Base-by-base conservation (phyloP, 805 yeast genomes). In the Wickerhamiella alocasiicola region DNA sequence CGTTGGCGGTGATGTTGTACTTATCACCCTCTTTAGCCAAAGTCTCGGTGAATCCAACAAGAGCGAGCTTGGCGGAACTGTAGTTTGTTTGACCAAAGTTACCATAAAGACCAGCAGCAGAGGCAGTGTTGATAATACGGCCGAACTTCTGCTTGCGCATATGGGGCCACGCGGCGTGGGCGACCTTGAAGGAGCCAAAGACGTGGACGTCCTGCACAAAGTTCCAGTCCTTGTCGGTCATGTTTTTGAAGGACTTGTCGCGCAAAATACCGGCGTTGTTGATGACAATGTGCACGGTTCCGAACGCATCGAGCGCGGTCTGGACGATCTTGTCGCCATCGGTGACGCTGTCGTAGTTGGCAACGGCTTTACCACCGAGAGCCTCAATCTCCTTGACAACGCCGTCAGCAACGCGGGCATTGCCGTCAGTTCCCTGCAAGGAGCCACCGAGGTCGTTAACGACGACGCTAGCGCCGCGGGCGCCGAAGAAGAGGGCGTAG, bases 41-140 rank as follows among this genome's bases (percentile, higher is more conserved):
- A 6, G 96, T 85, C 62, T 88, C 95, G 35, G 94, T 80, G 52
- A 88, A 74, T 9, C 96, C 97, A 43, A 88, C 81, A 40, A 85
- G 66, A 13, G 82, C 97, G 47, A 81, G 66, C 62, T 88, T 88
- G 17, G 95, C 96, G 21, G 95, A 87, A 1, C 95, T 77, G 64
- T 88, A 88, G 65, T 88, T 88, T 30, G 94, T 75, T 65, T 88
- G 98, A 37, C 98, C 98, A 63, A 87, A 88, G 64, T 85, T 85
- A 47, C 98, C 98, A 59, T 80, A 88, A 49, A 88, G 69, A 17
- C 98, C 98, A 26, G 97, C 97, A 3, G 97, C 95, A 3, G 95
- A 85, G 20, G 94, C 76, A n/a, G 96, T 87, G 70, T 84, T 87
- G 53, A 88, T 63, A 52, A 88, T 71, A 53, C 97, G 72, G 49